A percentile compares a stretch with the other conserved stretches of the same genome.
Evolutionary conservation across 805 yeast species (phyloP).

Genomic region (Saccharomycopsis sp.): DNA sequence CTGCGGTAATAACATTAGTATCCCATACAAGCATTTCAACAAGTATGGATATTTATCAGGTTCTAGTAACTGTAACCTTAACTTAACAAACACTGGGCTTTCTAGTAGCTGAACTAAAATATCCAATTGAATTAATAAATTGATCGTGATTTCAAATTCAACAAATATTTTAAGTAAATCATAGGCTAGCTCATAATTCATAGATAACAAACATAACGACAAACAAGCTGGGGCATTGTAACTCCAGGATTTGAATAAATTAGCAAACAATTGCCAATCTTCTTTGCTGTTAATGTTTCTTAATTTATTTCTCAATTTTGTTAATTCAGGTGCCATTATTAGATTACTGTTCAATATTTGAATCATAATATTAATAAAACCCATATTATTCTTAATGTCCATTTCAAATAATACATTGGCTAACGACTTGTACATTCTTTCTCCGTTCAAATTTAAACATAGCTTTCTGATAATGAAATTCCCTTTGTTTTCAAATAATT

Average conservation of each 20-base stretch:
- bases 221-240: slow-evolving; percentile 84
- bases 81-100: slow-evolving; percentile 83
- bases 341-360: slow-evolving; percentile 83
- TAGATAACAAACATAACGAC: slow-evolving; percentile 77
- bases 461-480: slow-evolving; percentile 79
- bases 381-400: slow-evolving; percentile 40
- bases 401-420: slow-evolving; percentile 53
- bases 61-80: slow-evolving; percentile 81
- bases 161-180: slow-evolving; percentile 75
- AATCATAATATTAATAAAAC: slow-evolving; percentile 72
- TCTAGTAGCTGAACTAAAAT: slow-evolving; percentile 84
- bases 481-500: slow-evolving; percentile 62
- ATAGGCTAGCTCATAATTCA: slow-evolving; percentile 82
- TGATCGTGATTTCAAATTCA: slow-evolving; percentile 73
- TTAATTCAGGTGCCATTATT: slow-evolving; percentile 77
- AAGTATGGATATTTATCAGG: slow-evolving; percentile 77
- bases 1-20: slow-evolving; percentile 90
- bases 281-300: slow-evolving; percentile 52
- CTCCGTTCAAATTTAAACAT: slow-evolving; percentile 75
- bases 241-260: slow-evolving; percentile 86
- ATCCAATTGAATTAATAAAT: slow-evolving; percentile 79
- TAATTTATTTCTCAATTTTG: slow-evolving; percentile 60
- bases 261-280: slow-evolving; percentile 64
- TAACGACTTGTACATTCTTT: slow-evolving; percentile 71
- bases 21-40: slow-evolving; percentile 83